phyloP scores from a whole-genome alignment of 2,329 filamentous ascomycete genomes.

The Ophiosphaerella herpotricha region DNA sequence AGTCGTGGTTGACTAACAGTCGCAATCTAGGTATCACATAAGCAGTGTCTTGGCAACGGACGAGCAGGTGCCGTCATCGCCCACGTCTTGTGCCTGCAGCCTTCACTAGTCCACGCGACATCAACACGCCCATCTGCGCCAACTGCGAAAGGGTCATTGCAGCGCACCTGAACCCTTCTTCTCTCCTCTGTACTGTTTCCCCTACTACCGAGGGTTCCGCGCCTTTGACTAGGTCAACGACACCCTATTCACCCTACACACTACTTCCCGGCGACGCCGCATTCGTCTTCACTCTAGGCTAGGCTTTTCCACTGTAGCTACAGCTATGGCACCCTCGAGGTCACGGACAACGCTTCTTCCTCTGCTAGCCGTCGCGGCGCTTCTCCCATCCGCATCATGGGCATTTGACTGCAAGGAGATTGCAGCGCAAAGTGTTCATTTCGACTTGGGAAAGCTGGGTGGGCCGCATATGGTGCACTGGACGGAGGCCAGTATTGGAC shows the following conservation, averaged over 20 bases:
- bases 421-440: conserved; percentile 62
- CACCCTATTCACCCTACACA: neutral
- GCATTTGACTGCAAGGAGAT: conserved; percentile 67
- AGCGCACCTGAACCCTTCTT: neutral
- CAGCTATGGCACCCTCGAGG: conserved; percentile 35
- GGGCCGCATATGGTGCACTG: conserved; percentile 72
- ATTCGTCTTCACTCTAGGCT: conserved; percentile 2
- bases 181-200: neutral
- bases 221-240: neutral
- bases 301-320: conserved; percentile 14
- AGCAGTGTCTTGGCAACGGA: conserved; percentile 7
- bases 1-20: neutral
- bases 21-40: neutral
- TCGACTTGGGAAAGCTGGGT: conserved; percentile 66
- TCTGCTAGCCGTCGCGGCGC: conserved; percentile 25
- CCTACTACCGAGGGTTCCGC: neutral
- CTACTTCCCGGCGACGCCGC: conserved; percentile 3
- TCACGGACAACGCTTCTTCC: conserved; percentile 29
- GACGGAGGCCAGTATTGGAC: conserved; percentile 48
- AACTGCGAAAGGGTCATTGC: neutral
- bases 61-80: conserved; percentile 22
- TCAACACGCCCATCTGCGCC: conserved; percentile 2
- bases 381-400: conserved; percentile 33
- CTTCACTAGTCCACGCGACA: conserved; percentile 19
- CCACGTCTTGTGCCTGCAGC: conserved; percentile 11